Base-by-base conservation (phyloP, 208 protist species). In the Acanthamoeba divionensis region DNA sequence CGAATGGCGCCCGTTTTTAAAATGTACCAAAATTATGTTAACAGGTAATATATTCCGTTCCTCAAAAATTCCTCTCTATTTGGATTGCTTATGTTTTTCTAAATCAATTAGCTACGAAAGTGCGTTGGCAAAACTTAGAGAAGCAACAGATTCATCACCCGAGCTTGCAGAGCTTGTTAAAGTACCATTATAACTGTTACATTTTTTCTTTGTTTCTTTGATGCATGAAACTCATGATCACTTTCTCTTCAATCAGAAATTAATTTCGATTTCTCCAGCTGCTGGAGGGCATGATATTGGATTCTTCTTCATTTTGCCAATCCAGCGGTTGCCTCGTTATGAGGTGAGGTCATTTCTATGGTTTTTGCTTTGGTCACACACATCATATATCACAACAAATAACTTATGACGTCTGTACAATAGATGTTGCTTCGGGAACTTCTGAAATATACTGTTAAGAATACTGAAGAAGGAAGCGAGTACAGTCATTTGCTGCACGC, bases 241-340 rank as follows among this genome's bases (percentile, higher is more conserved):
- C 33, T 12, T 10, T 8, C 65, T 38, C 62, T 7, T 67, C 26
- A n/a, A 31, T 8, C 26, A 7, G 8, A 21, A 33, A 73, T 33
- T 41, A 73, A 73, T 73, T 73, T 24, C 48, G 65, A n/a, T n/a
- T n/a, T n/a, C n/a, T 41, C 65, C 65, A 24, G n/a, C n/a, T n/a
- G 21, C 65, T 7, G 71, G 71, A 8, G 71, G 38, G 18, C n/a
- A 41, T 12, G 71, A 82, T 26, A 82, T 82, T 26, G 44, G 45
- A 41, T 82, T 82, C 71, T 82, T 38, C 71, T 57, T 82, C 45
- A 82, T 82, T 50, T 24, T 82, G 44, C 71, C 71, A 24, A 82
- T 82, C 45, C 71, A 82, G 47, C 71, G 71, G 60, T 50, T 82
- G 29, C 71, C 71, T 62, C 71, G 71, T 24, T 82, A 82, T 33